These are phyloP conservation scores for Urochloa ruziziensis DNA, from an alignment of 176 grass and related monocot genomes.

Conservation along the genomic window DNA sequence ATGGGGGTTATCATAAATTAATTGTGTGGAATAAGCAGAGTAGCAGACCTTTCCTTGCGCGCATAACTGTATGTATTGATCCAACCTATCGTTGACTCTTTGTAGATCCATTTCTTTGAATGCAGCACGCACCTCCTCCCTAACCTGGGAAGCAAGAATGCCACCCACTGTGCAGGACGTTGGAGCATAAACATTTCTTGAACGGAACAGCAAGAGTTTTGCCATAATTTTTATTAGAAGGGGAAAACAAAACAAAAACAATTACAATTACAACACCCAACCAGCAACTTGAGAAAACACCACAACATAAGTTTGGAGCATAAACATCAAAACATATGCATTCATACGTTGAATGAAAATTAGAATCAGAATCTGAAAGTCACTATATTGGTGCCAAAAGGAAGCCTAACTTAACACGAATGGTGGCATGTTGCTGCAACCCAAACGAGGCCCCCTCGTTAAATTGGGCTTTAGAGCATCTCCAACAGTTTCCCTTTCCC, in stretches of 20 bases:
- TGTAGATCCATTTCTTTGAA: conserved; percentile 37
- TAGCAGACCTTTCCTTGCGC: not conserved
- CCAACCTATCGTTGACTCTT: conserved; percentile 22
- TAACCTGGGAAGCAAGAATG: conserved; percentile 37
- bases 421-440: not conserved
- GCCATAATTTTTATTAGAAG: no score
- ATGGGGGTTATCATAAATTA: not conserved
- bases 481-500: no score
- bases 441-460: not conserved
- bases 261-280: no score
- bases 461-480: not conserved
- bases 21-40: no score
- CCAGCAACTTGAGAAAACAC: no score
- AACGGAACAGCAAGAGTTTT: no score
- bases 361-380: not conserved
- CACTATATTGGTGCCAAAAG: not conserved
- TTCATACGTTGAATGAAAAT: not conserved
- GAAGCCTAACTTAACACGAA: not conserved
- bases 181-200: no score
- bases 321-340: not conserved
- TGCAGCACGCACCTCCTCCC: conserved; percentile 26
- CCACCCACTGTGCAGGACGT: conserved; percentile 39
- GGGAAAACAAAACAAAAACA: no score
- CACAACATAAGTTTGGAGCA: no score
- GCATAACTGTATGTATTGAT: conserved; percentile 41